Conservation (phyloP, 2,329 filamentous ascomycete species). For the Colletotrichum eleusines region DNA sequence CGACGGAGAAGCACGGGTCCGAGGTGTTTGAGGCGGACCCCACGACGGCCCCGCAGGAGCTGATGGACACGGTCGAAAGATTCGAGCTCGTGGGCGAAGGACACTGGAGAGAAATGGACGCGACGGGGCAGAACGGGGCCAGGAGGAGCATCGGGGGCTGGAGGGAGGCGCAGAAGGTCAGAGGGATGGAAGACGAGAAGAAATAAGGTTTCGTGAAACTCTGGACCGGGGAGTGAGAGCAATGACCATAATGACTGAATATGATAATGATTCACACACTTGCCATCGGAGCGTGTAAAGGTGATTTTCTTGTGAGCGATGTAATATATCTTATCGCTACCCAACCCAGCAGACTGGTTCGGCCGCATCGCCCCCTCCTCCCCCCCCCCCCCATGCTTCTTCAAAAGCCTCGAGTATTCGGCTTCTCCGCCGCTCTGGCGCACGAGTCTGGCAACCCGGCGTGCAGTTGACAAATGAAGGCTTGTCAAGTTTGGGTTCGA, state of each 20-base stretch:
- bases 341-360: background rate
- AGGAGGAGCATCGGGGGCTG: conserved; percentile 36
- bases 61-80: conserved; percentile 45
- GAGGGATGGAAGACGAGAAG: conserved; percentile 1
- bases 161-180: conserved; percentile 21
- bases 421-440: background rate
- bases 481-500: too few species aligned
- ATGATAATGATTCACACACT: background rate
- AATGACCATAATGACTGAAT: conserved; percentile 18
- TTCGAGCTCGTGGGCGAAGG: conserved; percentile 54
- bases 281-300: background rate
- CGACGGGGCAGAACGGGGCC: conserved; percentile 30
- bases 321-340: background rate
- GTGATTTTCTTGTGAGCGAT: background rate
- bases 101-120: conserved; percentile 44
- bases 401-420: too few species aligned
- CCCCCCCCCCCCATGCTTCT: background rate
- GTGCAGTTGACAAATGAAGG: background rate
- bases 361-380: background rate
- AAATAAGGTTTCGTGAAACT: background rate
- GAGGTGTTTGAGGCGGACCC: conserved; percentile 43
- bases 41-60: conserved; percentile 45
- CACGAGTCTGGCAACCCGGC: too few species aligned
- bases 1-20: conserved; percentile 22
- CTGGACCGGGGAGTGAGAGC: conserved; percentile 3